Conservation (phyloP, 192 early-diverging fungal species). For the Coemansia sp. region DNA sequence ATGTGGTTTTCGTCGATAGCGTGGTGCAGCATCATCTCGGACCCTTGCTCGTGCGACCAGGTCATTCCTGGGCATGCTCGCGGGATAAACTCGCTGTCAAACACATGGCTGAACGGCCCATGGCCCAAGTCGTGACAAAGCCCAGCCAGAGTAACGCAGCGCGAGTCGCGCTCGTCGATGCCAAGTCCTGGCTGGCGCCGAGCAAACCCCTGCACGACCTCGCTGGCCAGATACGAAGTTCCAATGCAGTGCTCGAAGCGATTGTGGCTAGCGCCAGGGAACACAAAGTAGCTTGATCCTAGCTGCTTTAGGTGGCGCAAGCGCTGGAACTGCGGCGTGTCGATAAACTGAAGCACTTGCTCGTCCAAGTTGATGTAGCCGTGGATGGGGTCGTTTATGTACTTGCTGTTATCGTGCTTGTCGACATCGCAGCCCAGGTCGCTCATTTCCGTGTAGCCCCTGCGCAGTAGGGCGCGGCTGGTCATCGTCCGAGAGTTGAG, state of each 20-base stretch:
- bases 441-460: constrained; percentile 22
- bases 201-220: constrained; percentile 70
- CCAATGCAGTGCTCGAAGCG: constrained; percentile 97
- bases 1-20: constrained; percentile 75
- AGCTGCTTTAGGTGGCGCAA: constrained; percentile 91
- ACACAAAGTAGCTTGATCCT: constrained; percentile 88
- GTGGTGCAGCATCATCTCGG: constrained; percentile 85
- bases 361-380: constrained; percentile 78
- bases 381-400: constrained; percentile 52
- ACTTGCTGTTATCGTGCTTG: constrained; percentile 12
- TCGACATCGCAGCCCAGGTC: constrained; percentile 1
- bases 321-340: constrained; percentile 96
- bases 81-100: constrained; percentile 91
- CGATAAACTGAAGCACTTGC: constrained; percentile 71
- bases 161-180: constrained; percentile 77
- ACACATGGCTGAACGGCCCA: constrained; percentile 95
- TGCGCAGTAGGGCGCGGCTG: constrained; percentile 19
- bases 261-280: constrained; percentile 93
- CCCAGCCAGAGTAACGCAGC: constrained; percentile 88
- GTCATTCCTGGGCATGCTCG: constrained; percentile 50
- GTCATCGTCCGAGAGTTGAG: constrained; percentile 4
- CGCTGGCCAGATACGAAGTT: constrained; percentile 78
- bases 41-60: constrained; percentile 81
- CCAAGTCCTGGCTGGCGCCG: constrained; percentile 78
- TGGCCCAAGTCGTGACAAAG: constrained; percentile 97